Evolutionary conservation across 441 rosid genomes (phyloP), one percentile per base, ranked within the genome.

Genomic region (Gossypium gossypioides): DNA sequence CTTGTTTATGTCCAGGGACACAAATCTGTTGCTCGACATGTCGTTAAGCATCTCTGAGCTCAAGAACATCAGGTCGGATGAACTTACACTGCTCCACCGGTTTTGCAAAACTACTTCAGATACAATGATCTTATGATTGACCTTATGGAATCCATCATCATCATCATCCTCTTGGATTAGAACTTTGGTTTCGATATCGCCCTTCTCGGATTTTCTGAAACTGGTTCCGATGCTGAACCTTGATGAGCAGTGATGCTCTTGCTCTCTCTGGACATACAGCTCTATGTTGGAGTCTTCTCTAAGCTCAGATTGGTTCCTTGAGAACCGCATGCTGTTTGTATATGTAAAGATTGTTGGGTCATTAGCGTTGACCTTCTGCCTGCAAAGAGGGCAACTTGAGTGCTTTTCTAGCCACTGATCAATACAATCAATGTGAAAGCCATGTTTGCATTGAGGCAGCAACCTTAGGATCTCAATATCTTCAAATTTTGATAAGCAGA

Each of bases 51-150:
- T 79, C 76, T 95, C 95, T 0, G 89, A 86, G 15, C 85, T 89
- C 84, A 95, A 74, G 76, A 84, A 84, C 91, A 87, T 85, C 64
- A 92, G 55, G 75, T 92, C 99, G 0, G 99, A 95, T 0, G 96
- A 86, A 72, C 89, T 89, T 67, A 90, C 96, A 62, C 78, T 87
- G 80, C 99, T 95, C 99, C 99, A 95, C 25, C 99, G 74, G 54
- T 82, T 88, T 83, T 89, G 84, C 68, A 89, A 79, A 27, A 85
- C 84, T 25, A 82, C 84, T 74, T 89, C 96, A 0, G 97, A 86
- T 22, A 88, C 78, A 42, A 88, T 40, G 62, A 95, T 87, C 81
- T 79, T 86, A 76, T 92, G 97, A 37, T 89, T 88, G 71, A 82
- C 79, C 78, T 85, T 89, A 72, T 88, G 91, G 75, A 88, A 69